Percentiles rank a stretch among this genome's conserved stretches.
These are phyloP conservation scores for Dendrocalamus latiflorus DNA, from an alignment of 202 grass and related monocot species.

Conservation along the genomic window DNA sequence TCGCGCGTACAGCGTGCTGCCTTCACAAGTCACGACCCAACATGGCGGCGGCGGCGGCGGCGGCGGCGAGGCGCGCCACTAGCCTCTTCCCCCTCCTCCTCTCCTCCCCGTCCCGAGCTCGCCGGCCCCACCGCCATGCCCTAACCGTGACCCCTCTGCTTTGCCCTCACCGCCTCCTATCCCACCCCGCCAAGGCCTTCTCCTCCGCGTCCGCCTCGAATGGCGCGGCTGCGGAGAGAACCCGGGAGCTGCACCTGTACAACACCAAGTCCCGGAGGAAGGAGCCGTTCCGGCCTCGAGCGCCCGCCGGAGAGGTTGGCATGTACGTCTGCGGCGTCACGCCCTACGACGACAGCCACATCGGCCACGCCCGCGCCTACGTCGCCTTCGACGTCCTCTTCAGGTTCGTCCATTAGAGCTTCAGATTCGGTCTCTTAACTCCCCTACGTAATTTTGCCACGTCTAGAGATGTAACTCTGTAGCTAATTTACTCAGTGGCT, in stretches of 20 bases:
- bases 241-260: slow-evolving; percentile 59
- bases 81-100: slow-evolving; percentile 27
- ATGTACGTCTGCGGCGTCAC: slow-evolving; percentile 96
- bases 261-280: slow-evolving; percentile 73
- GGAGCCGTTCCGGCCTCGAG: slow-evolving; percentile 61
- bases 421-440: too few species aligned
- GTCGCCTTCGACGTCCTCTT: slow-evolving; percentile 85
- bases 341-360: slow-evolving; percentile 80
- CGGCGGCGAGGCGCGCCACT: slow-evolving; percentile 40
- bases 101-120: background rate
- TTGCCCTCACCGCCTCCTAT: slow-evolving; percentile 13
- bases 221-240: background rate
- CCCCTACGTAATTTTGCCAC: too few species aligned
- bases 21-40: background rate
- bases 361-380: slow-evolving; percentile 81
- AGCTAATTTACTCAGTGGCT: background rate
- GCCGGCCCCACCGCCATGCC: background rate
- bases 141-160: background rate
- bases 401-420: slow-evolving; percentile 26
- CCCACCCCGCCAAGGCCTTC: slow-evolving; percentile 6
- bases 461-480: background rate
- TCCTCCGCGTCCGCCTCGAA: slow-evolving; percentile 16
- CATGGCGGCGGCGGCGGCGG: slow-evolving; percentile 34
- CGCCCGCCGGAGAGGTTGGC: slow-evolving; percentile 51
- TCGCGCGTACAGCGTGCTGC: too few species aligned